Base-by-base conservation (phyloP, 2,329 filamentous ascomycete species). In the Talaromyces sp. region DNA sequence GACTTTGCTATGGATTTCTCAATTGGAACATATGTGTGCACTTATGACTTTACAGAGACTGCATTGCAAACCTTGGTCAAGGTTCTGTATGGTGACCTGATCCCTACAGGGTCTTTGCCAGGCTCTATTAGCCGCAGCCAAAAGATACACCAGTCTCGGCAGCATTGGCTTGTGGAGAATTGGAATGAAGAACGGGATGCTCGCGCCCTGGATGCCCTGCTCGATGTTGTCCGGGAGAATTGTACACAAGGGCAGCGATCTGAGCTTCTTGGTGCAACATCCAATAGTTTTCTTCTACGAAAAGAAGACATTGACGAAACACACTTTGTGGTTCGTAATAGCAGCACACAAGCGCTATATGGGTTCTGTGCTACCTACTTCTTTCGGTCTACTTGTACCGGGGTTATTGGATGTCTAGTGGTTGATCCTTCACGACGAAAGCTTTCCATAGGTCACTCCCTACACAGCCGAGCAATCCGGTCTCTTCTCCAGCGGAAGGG, bases 31-130 rank as follows among this genome's bases (percentile, higher is more conserved):
- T 97, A 97, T 65, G 82, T 97, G 36, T 97, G 93, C 77, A 96
- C 92, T 0, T 97, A 95, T 70, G 92, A 97, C 74, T 97, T 96
- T 66, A 97, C 93, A 0, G 93, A 97, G 64, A 93, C 89, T 7
- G 91, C 93, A 16, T 84, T 97, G 76, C 86, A 88, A 55, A 90
- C 91, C 1, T 77, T 96, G 4, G 90, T 95, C 16, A 86, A 90
- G 53, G 88, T 90, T 0, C 76, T 97, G 0, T 93, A 93, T 63
- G 92, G 92, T 9, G 90, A 95, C 55, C 70, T 86, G 22, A 75
- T 75, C 1, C 80, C 84, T 0, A 77, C 77, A 6, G 84, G 84
- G 13, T 75, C 77, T 8, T 67, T 86, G 9, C 84, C 84, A 0
- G 84, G 92, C 1, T 93, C 90, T 0, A 82, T 96, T 59, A 86